Evolutionary conservation across 441 rosid genomes (phyloP).

Genomic region (Dalechampia spathulata): DNA sequence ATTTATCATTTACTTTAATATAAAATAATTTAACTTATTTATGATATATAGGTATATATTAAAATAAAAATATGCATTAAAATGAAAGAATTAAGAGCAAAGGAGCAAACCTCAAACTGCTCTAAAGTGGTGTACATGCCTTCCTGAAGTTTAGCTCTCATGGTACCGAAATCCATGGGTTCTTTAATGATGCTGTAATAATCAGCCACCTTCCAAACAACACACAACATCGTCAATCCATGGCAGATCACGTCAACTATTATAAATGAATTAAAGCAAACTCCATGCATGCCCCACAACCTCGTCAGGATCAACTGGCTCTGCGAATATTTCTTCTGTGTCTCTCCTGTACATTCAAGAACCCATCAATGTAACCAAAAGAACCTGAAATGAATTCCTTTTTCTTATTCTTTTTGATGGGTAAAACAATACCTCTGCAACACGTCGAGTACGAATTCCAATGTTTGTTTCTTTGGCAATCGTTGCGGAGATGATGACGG

Average conservation of each 20-base stretch:
- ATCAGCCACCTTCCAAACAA: conserved; percentile 31
- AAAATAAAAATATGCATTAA: too few species aligned
- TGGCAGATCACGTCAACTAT: too few species aligned
- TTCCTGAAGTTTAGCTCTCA: conserved; percentile 37
- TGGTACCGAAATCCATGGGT: conserved; percentile 52
- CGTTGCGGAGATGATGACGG: conserved; percentile 5
- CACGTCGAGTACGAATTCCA: conserved; percentile 23
- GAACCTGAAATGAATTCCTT: too few species aligned
- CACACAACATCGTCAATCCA: too few species aligned
- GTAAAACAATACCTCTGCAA: conserved; percentile 28
- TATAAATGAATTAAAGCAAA: not conserved
- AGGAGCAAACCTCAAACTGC: conserved; percentile 43
- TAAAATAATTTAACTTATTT: too few species aligned
- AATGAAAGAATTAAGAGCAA: too few species aligned
- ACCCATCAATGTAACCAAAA: too few species aligned
- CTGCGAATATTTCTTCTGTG: conserved; percentile 31
- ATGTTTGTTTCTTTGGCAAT: conserved; percentile 12
- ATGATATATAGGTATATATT: too few species aligned
- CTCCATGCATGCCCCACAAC: too few species aligned
- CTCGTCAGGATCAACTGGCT: conserved; percentile 40
- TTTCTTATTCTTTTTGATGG: too few species aligned
- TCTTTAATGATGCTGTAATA: conserved; percentile 36
- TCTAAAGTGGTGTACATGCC: conserved; percentile 33
- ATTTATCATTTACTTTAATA: too few species aligned
- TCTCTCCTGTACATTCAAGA: conserved; percentile 31